Evolutionary conservation across 441 rosid genomes (phyloP), one percentile per base, ranked within the genome.

Genomic region (Pelargonium cotyledonis): DNA sequence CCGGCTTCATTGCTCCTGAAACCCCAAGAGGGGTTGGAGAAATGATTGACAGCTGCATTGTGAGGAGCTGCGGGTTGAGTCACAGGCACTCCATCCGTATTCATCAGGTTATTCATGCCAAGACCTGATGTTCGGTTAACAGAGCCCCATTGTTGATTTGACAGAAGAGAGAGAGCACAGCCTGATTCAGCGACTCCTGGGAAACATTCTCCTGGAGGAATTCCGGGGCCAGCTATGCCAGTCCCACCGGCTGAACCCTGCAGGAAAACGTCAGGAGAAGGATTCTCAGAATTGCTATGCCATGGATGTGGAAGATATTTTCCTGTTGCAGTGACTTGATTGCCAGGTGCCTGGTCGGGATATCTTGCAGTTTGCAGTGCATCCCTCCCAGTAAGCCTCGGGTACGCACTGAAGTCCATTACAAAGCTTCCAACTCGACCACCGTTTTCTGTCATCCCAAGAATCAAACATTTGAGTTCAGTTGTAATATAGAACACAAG

Each of bases 81-180:
- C 74, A 82, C 43, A 47, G 89, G 75, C 55, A 75, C 77, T 65
- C 70, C 79, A 51, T 80, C 82, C 18, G 79, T 58, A 69, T 78
- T 76, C 74, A 85, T 66, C 69, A 79, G 72, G 82, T 77, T 70
- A 51, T 72, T 77, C 51, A 73, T 62, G 55, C 68, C 75, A 44
- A 77, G 80, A 75, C 80, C 78, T 7, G 80, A 71, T 65, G 76
- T 68, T 68, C 76, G 87, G 76, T 78, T 76, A 55, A 76, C 74
- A 18, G 85, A 77, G 79, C 77, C 81, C 89, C 88, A 83, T 73
- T 84, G 83, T 83, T 85, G 85, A 77, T 87, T 92, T 94, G 99
- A 94, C 97, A 91, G 99, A 94, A 91, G 96, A 94, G 99, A 94
- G 99, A 86, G 99, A 94, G 99, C 97, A 95, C 99, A 80, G 84